phyloP scores from a whole-genome alignment of 768 basidiomycete genomes.

The Lyophyllum decastes region DNA sequence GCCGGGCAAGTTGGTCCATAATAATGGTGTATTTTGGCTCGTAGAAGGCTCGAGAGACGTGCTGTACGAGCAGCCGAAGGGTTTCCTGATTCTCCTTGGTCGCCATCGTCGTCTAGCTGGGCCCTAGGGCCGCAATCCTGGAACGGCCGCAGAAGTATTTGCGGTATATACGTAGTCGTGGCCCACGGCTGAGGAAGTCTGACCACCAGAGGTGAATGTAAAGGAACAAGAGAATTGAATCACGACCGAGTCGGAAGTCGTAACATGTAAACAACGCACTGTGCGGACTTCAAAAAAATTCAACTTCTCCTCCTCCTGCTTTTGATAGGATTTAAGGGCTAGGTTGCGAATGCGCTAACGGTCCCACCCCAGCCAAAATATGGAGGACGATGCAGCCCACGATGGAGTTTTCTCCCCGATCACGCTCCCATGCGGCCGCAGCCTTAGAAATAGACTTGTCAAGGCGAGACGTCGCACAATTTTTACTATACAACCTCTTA shows the following conservation, averaged over 20 bases:
- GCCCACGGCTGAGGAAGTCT: background rate
- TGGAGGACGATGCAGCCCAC: background rate
- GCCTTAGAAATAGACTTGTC: conserved; percentile 48
- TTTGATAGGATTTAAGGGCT: no score
- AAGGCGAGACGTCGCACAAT: conserved; percentile 41
- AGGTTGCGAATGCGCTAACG: no score
- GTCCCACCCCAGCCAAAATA: background rate
- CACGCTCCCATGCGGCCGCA: conserved; percentile 42
- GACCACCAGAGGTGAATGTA: conserved; percentile 1
- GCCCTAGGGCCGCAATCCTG: conserved; percentile 16
- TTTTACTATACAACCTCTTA: background rate
- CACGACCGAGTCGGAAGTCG: no score
- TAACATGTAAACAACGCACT: background rate
- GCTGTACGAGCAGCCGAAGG: conserved; percentile 86
- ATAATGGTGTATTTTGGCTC: conserved; percentile 90
- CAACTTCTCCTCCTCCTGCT: no score
- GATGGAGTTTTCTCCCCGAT: conserved; percentile 24
- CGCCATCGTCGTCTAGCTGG: conserved; percentile 13
- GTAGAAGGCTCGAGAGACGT: conserved; percentile 93
- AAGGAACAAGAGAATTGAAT: background rate
- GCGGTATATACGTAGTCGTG: background rate
- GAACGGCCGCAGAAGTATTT: conserved; percentile 4
- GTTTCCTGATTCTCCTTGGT: conserved; percentile 74
- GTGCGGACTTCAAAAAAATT: conserved; percentile 15
- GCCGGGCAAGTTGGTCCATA: conserved; percentile 89